A percentile compares a stretch with the other conserved stretches of the same genome.
Conservation (phyloP, 148 eudicot species). For the Polygonum aviculare region DNA sequence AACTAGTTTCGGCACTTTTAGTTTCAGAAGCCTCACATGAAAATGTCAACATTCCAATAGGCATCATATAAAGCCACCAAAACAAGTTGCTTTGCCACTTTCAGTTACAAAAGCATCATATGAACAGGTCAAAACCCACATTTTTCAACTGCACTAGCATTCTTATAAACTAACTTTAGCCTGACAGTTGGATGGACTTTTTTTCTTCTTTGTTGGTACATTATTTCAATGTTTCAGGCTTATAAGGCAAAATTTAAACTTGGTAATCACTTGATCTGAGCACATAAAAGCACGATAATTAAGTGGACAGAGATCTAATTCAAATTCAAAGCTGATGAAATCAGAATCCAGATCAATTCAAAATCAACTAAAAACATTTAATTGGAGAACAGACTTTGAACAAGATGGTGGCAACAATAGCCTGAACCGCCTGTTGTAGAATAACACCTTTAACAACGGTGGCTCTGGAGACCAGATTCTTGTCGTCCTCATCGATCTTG, state of each 20-base stretch:
- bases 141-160: not conserved
- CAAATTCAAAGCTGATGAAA: not conserved
- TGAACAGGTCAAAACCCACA: not conserved
- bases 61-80: not conserved
- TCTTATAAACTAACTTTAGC: not conserved
- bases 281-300: not conserved
- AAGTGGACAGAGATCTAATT: not conserved
- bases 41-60: too few relatives aligned
- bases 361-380: not conserved
- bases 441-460: slow-evolving; percentile 19
- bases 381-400: slow-evolving; percentile 10
- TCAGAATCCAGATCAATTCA: not conserved
- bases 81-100: not conserved
- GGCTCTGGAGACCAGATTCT: slow-evolving; percentile 18
- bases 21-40: not conserved
- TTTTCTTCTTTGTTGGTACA: too few relatives aligned
- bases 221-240: too few relatives aligned
- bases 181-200: too few relatives aligned
- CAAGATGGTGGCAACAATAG: slow-evolving; percentile 20
- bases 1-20: not conserved
- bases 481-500: slow-evolving; percentile 15
- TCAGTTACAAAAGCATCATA: not conserved
- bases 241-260: too few relatives aligned
- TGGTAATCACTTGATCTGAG: not conserved
- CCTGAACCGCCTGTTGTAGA: slow-evolving; percentile 21